Evolutionary conservation across 768 basidiomycete genomes (phyloP).

Genomic region (Lanmaoa pseudosensibilis): DNA sequence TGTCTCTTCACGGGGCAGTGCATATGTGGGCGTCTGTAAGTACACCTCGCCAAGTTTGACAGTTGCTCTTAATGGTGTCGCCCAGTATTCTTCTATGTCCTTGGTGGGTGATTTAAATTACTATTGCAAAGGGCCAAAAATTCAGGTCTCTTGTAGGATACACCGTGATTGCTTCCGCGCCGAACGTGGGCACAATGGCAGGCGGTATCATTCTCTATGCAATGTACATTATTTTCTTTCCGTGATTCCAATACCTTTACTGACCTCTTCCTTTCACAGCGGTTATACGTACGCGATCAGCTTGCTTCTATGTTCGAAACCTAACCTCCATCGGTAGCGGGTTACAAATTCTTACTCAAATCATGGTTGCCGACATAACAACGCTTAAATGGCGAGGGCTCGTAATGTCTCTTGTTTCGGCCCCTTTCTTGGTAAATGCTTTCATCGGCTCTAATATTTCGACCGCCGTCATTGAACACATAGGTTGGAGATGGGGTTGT

Average conservation of each 20-base stretch:
- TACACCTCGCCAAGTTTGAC: constrained; percentile 9
- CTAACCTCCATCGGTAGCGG: constrained; percentile 37
- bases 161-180: constrained; percentile 52
- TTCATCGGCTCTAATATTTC: constrained; percentile 67
- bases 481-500: constrained; percentile 74
- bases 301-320: not conserved
- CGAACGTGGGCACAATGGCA: constrained; percentile 44
- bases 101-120: constrained; percentile 42
- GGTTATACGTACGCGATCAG: constrained; percentile 53
- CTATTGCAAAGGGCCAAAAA: not conserved
- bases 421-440: constrained; percentile 61
- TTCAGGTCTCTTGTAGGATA: constrained; percentile 37
- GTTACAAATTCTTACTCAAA: constrained; percentile 61
- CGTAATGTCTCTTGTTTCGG: constrained; percentile 45
- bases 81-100: constrained; percentile 56
- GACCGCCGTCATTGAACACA: constrained; percentile 40
- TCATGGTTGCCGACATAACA: constrained; percentile 63
- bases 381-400: constrained; percentile 58
- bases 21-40: constrained; percentile 58
- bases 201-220: constrained; percentile 60
- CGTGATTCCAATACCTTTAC: constrained; percentile 13
- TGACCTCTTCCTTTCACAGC: constrained; percentile 35
- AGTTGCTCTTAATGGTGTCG: not conserved
- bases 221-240: constrained; percentile 37
- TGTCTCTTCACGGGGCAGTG: constrained; percentile 63